Conservation (phyloP, 305 asterid species). For the Galium porrigens region DNA sequence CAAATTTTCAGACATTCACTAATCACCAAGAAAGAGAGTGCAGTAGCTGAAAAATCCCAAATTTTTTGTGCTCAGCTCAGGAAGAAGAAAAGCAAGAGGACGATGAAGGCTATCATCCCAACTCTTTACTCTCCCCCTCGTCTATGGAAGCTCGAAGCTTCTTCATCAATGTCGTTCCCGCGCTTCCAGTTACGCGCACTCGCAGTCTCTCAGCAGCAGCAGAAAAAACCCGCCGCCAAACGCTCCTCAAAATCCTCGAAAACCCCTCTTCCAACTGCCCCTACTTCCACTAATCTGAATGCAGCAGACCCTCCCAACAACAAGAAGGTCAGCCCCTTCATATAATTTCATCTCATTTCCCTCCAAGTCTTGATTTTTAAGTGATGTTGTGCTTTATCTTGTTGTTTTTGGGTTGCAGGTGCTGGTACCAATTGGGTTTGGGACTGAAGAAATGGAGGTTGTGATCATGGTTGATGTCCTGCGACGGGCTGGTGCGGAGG, state of each 20-base stretch:
- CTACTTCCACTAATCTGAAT: conserved; percentile 9
- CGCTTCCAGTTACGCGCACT: conserved; percentile 14
- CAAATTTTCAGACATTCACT: not conserved
- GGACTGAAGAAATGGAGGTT: conserved; percentile 91
- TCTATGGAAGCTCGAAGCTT: conserved; percentile 11
- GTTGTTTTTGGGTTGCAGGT: conserved; percentile 28
- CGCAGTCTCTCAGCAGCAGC: conserved; percentile 24
- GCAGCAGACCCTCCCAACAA: conserved; percentile 23
- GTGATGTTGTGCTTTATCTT: not conserved
- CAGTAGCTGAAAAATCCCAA: not conserved
- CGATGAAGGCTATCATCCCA: conserved; percentile 25
- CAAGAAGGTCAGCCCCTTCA: conserved; percentile 15
- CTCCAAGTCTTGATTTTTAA: not conserved
- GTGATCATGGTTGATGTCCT: conserved; percentile 57
- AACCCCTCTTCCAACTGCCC: conserved; percentile 21
- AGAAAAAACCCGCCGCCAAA: conserved; percentile 22
- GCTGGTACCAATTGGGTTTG: conserved; percentile 73
- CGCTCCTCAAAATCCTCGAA: conserved; percentile 37
- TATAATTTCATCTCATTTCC: not conserved
- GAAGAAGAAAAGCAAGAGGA: not conserved
- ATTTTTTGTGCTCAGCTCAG: not conserved
- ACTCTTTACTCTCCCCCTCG: conserved; percentile 17
- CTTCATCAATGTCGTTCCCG: conserved; percentile 2
- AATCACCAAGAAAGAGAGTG: not conserved
- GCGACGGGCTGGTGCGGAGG: conserved; percentile 74